Base-by-base conservation (phyloP, 305 asterid genomes). In the Fraxinus albicans region DNA sequence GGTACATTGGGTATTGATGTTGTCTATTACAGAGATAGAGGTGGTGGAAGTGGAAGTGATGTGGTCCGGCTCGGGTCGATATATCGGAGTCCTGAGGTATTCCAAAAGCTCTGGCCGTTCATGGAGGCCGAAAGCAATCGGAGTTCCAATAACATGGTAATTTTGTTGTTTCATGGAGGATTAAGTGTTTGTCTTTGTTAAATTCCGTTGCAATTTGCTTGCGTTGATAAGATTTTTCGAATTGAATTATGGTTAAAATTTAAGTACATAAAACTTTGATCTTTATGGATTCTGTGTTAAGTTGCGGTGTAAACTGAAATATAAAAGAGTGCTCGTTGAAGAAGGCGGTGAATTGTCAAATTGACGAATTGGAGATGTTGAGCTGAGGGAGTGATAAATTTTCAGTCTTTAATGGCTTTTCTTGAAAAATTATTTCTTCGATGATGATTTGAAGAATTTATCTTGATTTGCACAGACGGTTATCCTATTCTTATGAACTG, bases 71-170 rank as follows among this genome's bases (percentile, higher is more conserved):
- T 92, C 1, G 98, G 98, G 21, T 91, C 98, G 0, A 88, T 90
- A 33, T 96, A 96, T 85, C 89, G 95, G 83, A 96, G 99, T 80
- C 98, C 98, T 1, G 92, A 93, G 89, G 96, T 96, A 77, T 92
- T 96, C 53, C 93, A 94, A 86, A 94, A 89, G 86, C 95, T 92
- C 6, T 96, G 98, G 99, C 98, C 98, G 23, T 88, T 85, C 38
- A 94, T 96, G 99, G 95, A 94, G 88, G 93, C 92, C 67, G 97
- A 96, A 79, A 90, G 87, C 90, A 96, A 91, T 80, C 86, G 92
- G 25, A 92, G 86, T 88, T 89, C 94, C 34, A 96, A 93, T 89
- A 65, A 65, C 73, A 85, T 91, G 98, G 99, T 96, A 86, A 85
- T 79, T 75, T 23, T 65, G 34, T 9, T 65, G 34, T 65, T 60